Base-by-base conservation (phyloP, 2,329 filamentous ascomycete genomes). In the Cordyceps militaris region DNA sequence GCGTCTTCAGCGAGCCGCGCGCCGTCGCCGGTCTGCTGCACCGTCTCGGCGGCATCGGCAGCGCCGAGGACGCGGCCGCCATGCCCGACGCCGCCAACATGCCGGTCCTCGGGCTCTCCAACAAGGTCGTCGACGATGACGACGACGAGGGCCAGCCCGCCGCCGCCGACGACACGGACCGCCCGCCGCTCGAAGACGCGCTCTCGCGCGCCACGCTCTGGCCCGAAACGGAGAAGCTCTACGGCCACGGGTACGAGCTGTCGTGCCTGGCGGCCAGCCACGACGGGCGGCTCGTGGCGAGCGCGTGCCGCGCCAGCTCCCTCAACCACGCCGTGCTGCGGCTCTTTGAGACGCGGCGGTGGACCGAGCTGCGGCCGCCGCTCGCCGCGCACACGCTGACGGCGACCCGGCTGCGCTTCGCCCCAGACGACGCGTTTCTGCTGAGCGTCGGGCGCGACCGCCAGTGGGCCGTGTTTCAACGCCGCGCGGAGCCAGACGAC, bases 181-280 rank as follows among this genome's bases (percentile, higher is more conserved):
- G 88, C 62, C 92, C 94, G 11, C 93, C 94, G 0, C 80, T 91
- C 36, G 94, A 99, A 71, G 94, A 97, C 70, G 87, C 90, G 56
- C 83, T 99, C 2, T 88, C 91, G 24, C 85, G 92, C 9, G 86
- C 95, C 70, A 96, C 94, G 0, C 83, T 99, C 32, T 99, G 92
- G 91, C 94, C 94, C 3, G 94, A 99, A 69, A 84, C 84, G 7
- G 94, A 99, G 71, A 99, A 99, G 75, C 81, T 99, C 1, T 99
- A 99, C 73, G 94, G 94, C 1, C 94, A 99, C 73, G 94, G 94
- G 30, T 97, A 97, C 73, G 94, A 99, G 72, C 93, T 99, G 51
- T 96, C 91, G 2, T 88, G 90, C 38, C 83, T 96, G 16, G 89
- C 92, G 11, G 82, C 87, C 8, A 91, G 85, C 66, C 82, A 89